Evolutionary conservation across 805 yeast genomes (phyloP).

Genomic region (Yarrowia sp.): DNA sequence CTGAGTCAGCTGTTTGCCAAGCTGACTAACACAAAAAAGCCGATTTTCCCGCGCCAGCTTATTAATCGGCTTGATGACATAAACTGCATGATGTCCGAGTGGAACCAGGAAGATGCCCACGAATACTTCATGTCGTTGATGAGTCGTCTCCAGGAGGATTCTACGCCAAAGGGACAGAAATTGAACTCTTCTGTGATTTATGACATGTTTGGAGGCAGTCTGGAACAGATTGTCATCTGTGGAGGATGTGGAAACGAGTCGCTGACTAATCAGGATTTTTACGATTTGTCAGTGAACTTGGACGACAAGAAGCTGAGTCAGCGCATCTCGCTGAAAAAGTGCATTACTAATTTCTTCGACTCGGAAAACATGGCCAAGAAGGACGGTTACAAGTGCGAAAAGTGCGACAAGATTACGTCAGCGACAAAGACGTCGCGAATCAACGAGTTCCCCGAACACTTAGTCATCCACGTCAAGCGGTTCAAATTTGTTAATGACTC

Average conservation of each 20-base stretch:
- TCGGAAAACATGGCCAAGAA: slow-evolving; percentile 63
- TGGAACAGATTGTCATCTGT: slow-evolving; percentile 84
- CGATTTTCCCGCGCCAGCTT: slow-evolving; percentile 70
- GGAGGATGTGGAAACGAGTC: slow-evolving; percentile 77
- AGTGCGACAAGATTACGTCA: slow-evolving; percentile 70
- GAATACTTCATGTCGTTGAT: slow-evolving; percentile 93
- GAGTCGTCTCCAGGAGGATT: slow-evolving; percentile 85
- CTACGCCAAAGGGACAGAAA: slow-evolving; percentile 86
- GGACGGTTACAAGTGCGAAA: slow-evolving; percentile 76
- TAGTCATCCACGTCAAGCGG: slow-evolving; percentile 82
- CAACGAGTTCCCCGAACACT: slow-evolving; percentile 80
- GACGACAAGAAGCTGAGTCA: slow-evolving; percentile 43
- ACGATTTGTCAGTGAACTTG: slow-evolving; percentile 83
- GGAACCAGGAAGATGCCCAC: slow-evolving; percentile 98
- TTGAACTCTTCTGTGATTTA: slow-evolving; percentile 77
- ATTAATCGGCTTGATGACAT: slow-evolving; percentile 73
- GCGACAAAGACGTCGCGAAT: slow-evolving; percentile 77
- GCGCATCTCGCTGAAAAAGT: neutral
- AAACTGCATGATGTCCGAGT: slow-evolving; percentile 93
- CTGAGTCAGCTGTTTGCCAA: slow-evolving; percentile 36
- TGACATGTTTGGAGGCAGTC: slow-evolving; percentile 90
- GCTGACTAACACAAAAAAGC: slow-evolving; percentile 40
- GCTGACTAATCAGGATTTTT: slow-evolving; percentile 87
- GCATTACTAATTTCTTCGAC: slow-evolving; percentile 50
- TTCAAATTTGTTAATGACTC: slow-evolving; percentile 70